A percentile compares a stretch with the other conserved stretches of the same genome.
Evolutionary conservation across 805 yeast genomes (phyloP).

Genomic region (Ascoidea tarda): DNA sequence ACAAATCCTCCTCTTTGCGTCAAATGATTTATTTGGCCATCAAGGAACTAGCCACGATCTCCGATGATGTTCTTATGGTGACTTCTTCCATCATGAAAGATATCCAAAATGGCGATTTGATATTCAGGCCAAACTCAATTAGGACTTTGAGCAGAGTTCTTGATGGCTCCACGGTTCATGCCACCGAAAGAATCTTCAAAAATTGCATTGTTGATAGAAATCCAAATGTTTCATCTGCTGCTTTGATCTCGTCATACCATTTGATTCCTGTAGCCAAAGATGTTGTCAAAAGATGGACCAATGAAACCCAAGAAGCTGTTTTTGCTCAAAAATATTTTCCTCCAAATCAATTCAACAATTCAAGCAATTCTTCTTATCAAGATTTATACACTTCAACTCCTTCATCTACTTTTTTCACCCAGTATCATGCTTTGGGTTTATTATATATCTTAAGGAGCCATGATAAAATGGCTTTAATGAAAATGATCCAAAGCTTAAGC

Average conservation of each 20-base stretch:
- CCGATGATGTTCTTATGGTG: constrained; percentile 92
- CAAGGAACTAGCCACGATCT: constrained; percentile 73
- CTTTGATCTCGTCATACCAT: constrained; percentile 82
- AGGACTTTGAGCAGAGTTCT: constrained; percentile 82
- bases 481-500: constrained; percentile 68
- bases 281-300: constrained; percentile 85
- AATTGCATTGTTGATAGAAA: constrained; percentile 86
- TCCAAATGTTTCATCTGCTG: constrained; percentile 86
- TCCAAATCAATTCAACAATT: constrained; percentile 12
- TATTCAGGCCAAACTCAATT: constrained; percentile 89
- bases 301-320: constrained; percentile 89
- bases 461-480: constrained; percentile 88
- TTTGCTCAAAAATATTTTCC: constrained; percentile 35
- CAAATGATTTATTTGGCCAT: constrained; percentile 90
- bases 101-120: constrained; percentile 75
- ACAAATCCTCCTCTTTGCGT: constrained; percentile 71
- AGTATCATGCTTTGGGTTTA: constrained; percentile 91
- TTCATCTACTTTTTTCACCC: constrained; percentile 67
- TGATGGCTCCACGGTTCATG: constrained; percentile 82
- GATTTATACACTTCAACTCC: constrained; percentile 27
- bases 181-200: constrained; percentile 85
- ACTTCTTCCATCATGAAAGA: constrained; percentile 98
- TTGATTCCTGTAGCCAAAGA: constrained; percentile 80
- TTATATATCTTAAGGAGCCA: constrained; percentile 78
- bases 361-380: constrained; percentile 10